phyloP scores from a whole-genome alignment of 805 yeast genomes.

The Clavispora vitiphila region DNA sequence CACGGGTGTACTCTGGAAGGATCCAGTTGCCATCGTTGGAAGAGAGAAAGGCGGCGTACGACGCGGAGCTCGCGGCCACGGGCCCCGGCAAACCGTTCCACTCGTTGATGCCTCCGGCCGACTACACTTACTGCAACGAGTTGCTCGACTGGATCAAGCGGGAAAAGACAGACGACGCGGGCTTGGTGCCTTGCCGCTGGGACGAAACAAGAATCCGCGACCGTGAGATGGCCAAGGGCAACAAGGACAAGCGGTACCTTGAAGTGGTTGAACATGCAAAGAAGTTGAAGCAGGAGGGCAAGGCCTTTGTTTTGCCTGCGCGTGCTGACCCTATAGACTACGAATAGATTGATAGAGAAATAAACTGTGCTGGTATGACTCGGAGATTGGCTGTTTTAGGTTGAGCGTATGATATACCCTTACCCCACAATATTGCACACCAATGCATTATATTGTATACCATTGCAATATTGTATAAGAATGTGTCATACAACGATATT shows the following conservation, averaged over 20 bases:
- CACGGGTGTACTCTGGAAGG: constrained; percentile 14
- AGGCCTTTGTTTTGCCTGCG: constrained; percentile 16
- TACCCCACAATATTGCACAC: no score
- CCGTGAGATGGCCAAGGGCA: constrained; percentile 11
- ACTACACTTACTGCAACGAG: constrained; percentile 18
- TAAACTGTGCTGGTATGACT: not conserved
- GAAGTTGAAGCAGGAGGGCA: constrained; percentile 12
- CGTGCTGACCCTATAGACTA: not conserved
- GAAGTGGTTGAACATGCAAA: constrained; percentile 11
- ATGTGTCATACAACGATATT: no score
- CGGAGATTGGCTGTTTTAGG: no score
- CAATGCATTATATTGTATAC: no score
- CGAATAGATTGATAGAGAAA: not conserved
- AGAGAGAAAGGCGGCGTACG: constrained; percentile 6
- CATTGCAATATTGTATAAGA: no score
- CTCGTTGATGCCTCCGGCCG: constrained; percentile 15
- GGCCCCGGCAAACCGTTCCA: constrained; percentile 16
- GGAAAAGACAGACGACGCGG: constrained; percentile 11
- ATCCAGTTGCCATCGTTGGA: constrained; percentile 8
- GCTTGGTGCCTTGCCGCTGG: constrained; percentile 19
- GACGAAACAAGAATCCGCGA: constrained; percentile 10
- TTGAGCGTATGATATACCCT: no score
- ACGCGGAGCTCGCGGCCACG: constrained; percentile 7
- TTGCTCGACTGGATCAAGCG: constrained; percentile 11
- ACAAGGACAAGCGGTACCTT: constrained; percentile 14